Evolutionary conservation across 2,329 filamentous ascomycete species (phyloP).

Genomic region (Massarina eburnea): DNA sequence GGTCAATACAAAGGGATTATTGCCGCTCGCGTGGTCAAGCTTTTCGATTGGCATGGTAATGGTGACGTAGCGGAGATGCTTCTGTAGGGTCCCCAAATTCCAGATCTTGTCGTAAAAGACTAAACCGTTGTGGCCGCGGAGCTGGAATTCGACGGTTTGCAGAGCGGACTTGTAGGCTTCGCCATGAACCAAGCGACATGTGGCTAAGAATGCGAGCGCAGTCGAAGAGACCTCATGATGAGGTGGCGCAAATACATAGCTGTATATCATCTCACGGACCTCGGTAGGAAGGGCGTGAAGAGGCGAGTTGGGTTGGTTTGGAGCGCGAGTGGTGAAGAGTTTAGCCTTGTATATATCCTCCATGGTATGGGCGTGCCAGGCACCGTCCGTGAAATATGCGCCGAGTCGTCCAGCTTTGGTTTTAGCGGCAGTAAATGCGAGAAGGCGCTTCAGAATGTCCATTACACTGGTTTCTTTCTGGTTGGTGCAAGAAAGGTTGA

Average conservation of each 20-base stretch:
- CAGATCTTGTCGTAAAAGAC: not conserved
- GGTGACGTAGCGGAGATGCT: conserved; percentile 5
- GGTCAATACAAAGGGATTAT: conserved; percentile 11
- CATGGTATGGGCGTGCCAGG: not conserved
- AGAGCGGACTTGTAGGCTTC: conserved; percentile 4
- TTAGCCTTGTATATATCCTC: conserved; percentile 1
- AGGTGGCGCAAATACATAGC: conserved; percentile 1
- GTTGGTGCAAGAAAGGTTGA: no score
- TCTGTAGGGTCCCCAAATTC: conserved; percentile 1
- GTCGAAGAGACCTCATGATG: not conserved
- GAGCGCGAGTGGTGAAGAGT: not conserved
- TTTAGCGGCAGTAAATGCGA: not conserved
- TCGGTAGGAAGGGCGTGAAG: conserved; percentile 4
- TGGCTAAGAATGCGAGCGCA: conserved; percentile 2
- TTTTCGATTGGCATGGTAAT: conserved; percentile 1
- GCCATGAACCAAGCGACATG: conserved; percentile 9
- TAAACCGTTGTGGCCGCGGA: not conserved
- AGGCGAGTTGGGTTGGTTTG: conserved; percentile 1
- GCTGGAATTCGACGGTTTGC: not conserved
- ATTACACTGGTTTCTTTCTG: no score
- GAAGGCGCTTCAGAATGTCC: not conserved
- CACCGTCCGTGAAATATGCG: not conserved
- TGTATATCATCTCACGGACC: conserved; percentile 7
- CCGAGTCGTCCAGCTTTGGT: not conserved
- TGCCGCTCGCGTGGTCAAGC: conserved; percentile 1